Conservation (phyloP, 78 protist species). For the Ministeria vibrans region DNA sequence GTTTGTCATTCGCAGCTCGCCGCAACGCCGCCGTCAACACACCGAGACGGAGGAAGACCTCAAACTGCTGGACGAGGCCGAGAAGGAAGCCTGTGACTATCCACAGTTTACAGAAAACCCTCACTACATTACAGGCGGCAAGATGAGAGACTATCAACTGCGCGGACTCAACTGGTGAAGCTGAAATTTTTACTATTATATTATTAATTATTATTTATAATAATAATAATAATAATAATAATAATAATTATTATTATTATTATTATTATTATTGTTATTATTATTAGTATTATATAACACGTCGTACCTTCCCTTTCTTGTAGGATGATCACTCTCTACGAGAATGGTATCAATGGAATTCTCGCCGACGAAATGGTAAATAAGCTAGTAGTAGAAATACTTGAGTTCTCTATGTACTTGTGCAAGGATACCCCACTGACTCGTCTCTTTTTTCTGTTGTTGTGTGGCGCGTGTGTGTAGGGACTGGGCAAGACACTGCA, state of each 20-base stretch:
- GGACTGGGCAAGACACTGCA: constrained; percentile 92
- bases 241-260: no score
- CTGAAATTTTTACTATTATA: no score
- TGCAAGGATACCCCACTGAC: background rate
- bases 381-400: background rate
- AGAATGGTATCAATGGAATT: constrained; percentile 86
- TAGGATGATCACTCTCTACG: constrained; percentile 65
- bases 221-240: no score
- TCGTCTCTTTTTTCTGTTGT: background rate
- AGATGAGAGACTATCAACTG: constrained; percentile 85
- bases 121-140: constrained; percentile 41
- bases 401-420: background rate
- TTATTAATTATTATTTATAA: no score
- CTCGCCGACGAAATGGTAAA: constrained; percentile 82
- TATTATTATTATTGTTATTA: no score
- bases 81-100: no score
- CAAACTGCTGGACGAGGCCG: background rate
- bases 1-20: background rate
- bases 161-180: constrained; percentile 94
- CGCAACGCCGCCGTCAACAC: background rate
- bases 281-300: no score
- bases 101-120: no score
- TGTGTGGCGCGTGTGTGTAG: background rate
- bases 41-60: background rate
- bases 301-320: no score